Base-by-base conservation (phyloP, 2,329 filamentous ascomycete genomes). In the Xylariales sp. region DNA sequence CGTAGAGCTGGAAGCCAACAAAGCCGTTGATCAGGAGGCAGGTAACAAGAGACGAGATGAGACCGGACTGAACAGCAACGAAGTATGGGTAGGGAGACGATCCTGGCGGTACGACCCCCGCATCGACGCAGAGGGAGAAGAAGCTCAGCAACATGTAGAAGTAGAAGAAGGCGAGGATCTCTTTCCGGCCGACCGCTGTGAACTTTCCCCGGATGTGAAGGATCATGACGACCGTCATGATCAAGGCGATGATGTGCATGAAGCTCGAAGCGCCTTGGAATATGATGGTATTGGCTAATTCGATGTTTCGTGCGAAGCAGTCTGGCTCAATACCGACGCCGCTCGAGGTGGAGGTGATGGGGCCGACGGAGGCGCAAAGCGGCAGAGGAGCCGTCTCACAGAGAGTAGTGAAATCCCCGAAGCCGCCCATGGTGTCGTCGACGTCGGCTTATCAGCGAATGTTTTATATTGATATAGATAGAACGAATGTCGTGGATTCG, bases 171-270 rank as follows among this genome's bases (percentile, higher is more conserved):
- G 85, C 87, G 38, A 88, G 86, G 48, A 83, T 81, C 63, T 83
- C 78, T 60, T 79, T 80, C 44, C 78, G 78, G 45, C 81, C 91
- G 54, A 98, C 93, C 56, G 93, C 93, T 16, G 93, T 98, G 65
- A 98, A 98, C 69, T 98, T 98, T 56, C 88, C 91, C 55, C 93
- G 80, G 48, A 98, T 87, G 64, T 98, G 93, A 50, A 98, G 74
- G 47, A 98, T 89, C 93, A 98, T 98, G 57, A 95, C 84, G 7
- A 91, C 86, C 4, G 89, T 94, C 91, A 98, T 96, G 54, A 82
- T 71, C 45, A 98, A 72, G 11, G 91, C 88, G 43, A 86, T 70
- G 52, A 98, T 97, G 65, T 98, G 93, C 69, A 93, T 87, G 59
- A 91, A 89, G 47, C 87, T 88, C 16, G 89, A 82, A 20, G 90